Conservation (phyloP, 1,139 yeast genomes). For the Chernovozyma aurita region DNA sequence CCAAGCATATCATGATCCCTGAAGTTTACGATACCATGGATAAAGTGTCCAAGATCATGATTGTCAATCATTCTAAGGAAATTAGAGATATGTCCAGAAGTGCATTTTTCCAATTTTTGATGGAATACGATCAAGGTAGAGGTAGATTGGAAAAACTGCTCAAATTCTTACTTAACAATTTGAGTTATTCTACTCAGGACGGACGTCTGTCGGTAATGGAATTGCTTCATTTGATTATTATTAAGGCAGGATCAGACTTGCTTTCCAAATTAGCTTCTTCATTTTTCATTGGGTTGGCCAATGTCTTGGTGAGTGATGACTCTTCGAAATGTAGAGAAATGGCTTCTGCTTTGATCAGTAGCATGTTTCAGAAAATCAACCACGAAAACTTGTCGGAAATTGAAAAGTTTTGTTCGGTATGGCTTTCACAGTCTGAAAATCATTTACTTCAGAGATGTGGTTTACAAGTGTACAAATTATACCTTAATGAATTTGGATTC, state of each 20-base stretch:
- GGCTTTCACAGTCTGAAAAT: slow-evolving; percentile 62
- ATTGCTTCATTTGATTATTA: slow-evolving; percentile 64
- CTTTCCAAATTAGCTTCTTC: slow-evolving; percentile 63
- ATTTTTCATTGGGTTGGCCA: slow-evolving; percentile 77
- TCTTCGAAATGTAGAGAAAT: slow-evolving; percentile 80
- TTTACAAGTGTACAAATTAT: slow-evolving; percentile 65
- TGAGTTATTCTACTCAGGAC: slow-evolving; percentile 77
- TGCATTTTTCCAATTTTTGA: slow-evolving; percentile 77
- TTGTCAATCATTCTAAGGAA: slow-evolving; percentile 80
- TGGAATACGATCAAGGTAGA: slow-evolving; percentile 93
- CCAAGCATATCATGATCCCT: slow-evolving; percentile 72
- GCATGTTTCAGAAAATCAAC: slow-evolving; percentile 51
- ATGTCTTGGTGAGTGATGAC: slow-evolving; percentile 75
- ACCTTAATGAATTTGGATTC: slow-evolving; percentile 47
- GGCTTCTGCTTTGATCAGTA: slow-evolving; percentile 62
- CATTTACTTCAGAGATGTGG: slow-evolving; percentile 69
- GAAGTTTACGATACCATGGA: slow-evolving; percentile 91
- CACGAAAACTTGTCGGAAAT: slow-evolving; percentile 36
- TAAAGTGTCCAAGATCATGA: slow-evolving; percentile 76
- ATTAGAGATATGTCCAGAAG: slow-evolving; percentile 85
- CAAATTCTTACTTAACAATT: slow-evolving; percentile 74
- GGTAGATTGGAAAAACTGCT: slow-evolving; percentile 82
- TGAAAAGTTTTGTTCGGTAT: slow-evolving; percentile 57
- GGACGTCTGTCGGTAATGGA: slow-evolving; percentile 95
- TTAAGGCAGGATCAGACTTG: slow-evolving; percentile 61